A percentile compares a stretch with the other conserved stretches of the same genome.
Evolutionary conservation across 495 filamentous ascomycete species (phyloP).

Genomic region (Trichoderma virens): DNA sequence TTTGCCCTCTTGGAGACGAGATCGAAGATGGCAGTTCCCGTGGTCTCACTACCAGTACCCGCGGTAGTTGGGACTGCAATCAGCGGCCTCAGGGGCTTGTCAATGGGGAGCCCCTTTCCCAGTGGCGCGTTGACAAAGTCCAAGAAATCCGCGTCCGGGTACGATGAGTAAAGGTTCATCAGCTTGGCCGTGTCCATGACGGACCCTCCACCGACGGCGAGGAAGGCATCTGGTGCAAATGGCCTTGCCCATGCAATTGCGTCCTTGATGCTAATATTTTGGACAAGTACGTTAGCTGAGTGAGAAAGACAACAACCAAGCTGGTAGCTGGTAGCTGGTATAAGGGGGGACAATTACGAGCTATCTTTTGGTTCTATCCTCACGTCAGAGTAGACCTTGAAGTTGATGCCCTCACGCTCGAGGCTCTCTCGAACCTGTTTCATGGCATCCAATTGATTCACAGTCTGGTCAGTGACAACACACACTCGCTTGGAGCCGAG

Average conservation of each 20-base stretch:
- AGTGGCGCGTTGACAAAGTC: constrained; percentile 97
- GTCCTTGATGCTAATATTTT: constrained; percentile 59
- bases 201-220: constrained; percentile 82
- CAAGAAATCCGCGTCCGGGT: constrained; percentile 81
- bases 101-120: constrained; percentile 78
- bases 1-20: constrained; percentile 81
- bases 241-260: constrained; percentile 79
- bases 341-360: constrained; percentile 47
- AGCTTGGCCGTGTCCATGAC: constrained; percentile 97
- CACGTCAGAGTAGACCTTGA: constrained; percentile 69
- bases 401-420: constrained; percentile 66
- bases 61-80: constrained; percentile 94
- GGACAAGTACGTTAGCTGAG: neutral
- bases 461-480: constrained; percentile 80
- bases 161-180: constrained; percentile 91
- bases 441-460: constrained; percentile 76
- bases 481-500: constrained; percentile 78
- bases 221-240: constrained; percentile 74
- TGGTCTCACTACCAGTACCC: constrained; percentile 92
- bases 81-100: constrained; percentile 68
- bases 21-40: constrained; percentile 96
- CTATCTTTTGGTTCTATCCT: constrained; percentile 88
- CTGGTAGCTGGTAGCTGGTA: neutral
- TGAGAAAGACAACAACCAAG: neutral
- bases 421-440: constrained; percentile 72